phyloP scores from a whole-genome alignment of 2,329 filamentous ascomycete species.

The Colletotrichum sp. region DNA sequence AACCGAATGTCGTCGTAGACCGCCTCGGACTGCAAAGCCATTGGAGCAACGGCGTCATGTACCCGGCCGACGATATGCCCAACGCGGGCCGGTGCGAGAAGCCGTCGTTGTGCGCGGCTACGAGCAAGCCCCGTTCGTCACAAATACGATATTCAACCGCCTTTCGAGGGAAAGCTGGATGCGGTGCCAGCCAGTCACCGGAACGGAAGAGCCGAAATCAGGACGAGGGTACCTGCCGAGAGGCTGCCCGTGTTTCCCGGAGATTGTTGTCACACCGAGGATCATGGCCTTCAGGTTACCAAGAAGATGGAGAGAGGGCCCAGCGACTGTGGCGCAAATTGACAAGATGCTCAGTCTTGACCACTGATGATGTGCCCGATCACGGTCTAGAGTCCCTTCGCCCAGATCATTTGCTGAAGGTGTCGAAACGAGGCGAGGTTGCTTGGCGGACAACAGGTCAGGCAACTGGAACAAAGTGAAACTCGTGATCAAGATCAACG shows the following conservation, averaged over 20 bases:
- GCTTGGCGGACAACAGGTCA: not conserved
- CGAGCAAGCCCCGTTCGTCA: not conserved
- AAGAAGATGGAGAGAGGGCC: not conserved
- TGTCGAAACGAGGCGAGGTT: not conserved
- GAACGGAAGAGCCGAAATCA: not conserved
- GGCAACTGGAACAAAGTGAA: not conserved
- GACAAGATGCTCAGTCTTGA: not conserved
- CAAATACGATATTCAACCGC: not conserved
- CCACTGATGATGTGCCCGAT: not conserved
- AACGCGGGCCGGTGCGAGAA: constrained; percentile 7
- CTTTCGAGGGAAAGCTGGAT: not conserved
- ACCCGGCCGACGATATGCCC: constrained; percentile 2
- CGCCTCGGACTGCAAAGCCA: not conserved
- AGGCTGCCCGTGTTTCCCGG: not conserved
- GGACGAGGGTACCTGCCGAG: not conserved
- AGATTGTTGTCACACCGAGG: not conserved
- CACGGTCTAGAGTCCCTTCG: not conserved
- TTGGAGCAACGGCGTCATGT: not conserved
- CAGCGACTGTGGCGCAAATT: not conserved
- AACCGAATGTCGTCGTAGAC: not conserved
- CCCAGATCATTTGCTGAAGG: not conserved
- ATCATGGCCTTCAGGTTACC: not conserved
- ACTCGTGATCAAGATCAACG: not conserved
- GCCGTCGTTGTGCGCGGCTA: not conserved
- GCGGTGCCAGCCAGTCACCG: not conserved